Percentiles rank a stretch among this genome's conserved stretches.
Conservation (phyloP, 2,329 filamentous ascomycete genomes). For the Leptographium lundbergii region DNA sequence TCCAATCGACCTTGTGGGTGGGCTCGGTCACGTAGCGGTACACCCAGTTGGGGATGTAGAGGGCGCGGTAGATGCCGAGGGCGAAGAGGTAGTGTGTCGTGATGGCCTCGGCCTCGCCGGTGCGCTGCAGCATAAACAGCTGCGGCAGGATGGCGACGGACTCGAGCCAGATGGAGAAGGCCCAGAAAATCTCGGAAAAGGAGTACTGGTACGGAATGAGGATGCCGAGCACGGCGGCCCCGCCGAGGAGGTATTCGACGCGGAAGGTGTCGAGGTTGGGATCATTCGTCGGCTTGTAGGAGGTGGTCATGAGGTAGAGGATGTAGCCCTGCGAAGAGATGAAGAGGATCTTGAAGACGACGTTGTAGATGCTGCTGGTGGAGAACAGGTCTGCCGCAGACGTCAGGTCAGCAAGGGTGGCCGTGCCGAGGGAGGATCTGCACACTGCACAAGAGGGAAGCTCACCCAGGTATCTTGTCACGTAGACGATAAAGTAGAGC, state of each 20-base stretch:
- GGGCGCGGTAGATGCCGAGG: conserved; percentile 74
- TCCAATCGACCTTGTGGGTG: conserved; percentile 64
- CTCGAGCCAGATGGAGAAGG: conserved; percentile 97
- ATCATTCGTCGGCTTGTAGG: conserved; percentile 95
- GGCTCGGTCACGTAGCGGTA: conserved; percentile 72
- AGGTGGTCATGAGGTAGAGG: conserved; percentile 94
- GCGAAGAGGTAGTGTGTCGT: conserved; percentile 97
- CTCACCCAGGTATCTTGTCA: conserved; percentile 79
- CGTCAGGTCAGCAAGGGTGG: neutral
- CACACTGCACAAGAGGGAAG: neutral
- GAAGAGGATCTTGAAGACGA: conserved; percentile 92
- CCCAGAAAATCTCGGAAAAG: conserved; percentile 79
- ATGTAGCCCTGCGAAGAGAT: conserved; percentile 84
- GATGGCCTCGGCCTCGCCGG: conserved; percentile 97
- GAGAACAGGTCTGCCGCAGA: conserved; percentile 62
- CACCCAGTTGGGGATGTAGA: conserved; percentile 99
- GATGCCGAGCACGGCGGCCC: conserved; percentile 64
- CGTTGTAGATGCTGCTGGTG: conserved; percentile 77
- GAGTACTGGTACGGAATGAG: conserved; percentile 80
- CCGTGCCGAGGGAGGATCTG: neutral
- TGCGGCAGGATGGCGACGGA: conserved; percentile 93
- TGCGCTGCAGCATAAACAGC: conserved; percentile 95
- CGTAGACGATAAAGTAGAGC: conserved; percentile 85
- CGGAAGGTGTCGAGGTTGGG: conserved; percentile 96
- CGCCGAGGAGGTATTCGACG: conserved; percentile 83